Evolutionary conservation across 129 eudicot species (phyloP), one percentile per base, ranked within the genome.

Genomic region (Helichrysum umbraculigerum): DNA sequence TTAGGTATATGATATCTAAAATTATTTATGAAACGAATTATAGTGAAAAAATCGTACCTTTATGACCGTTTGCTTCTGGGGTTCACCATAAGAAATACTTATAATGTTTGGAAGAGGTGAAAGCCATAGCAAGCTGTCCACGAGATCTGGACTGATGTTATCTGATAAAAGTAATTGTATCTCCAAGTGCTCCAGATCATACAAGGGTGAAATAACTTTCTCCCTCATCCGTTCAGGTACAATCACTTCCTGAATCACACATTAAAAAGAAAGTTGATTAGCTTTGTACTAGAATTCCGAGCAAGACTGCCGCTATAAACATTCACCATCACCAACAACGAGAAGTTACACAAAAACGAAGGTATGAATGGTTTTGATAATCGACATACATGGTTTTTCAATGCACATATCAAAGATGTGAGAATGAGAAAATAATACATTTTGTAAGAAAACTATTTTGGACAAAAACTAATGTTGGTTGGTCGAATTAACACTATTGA

Each of bases 121-220:
- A 70, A 81, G 73, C 85, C 85, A 81, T 50, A 81, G 77, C 76
- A 81, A 76, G 35, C 77, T 52, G 63, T 81, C 85, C 47, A 81
- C 61, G 16, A 81, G 51, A 39, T 75, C 76, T 22, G 9, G 30
- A 25, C 51, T 77, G 7, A 81, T 76, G 69, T 50, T 81, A 7
- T n/a, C 9, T 56, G 64, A 20, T 28, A 14, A 28, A 34, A n/a
- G 28, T 35, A 79, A 54, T 33, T 50, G 16, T 21, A 81, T 56
- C 67, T 81, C 81, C 37, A 81, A 50, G 61, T 68, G 68, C 41
- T 76, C 59, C 44, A 81, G 77, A 60, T 71, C 80, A 69, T 58
- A 81, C 39, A 81, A 58, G 59, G 84, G 84, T 20, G 84, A 44
- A 44, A 75, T 3, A 37, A 65, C 39, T 30, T 6, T 39, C 21